Conservation (phyloP, 1,284 basidiomycete species). For the Ustilago bromivora region DNA sequence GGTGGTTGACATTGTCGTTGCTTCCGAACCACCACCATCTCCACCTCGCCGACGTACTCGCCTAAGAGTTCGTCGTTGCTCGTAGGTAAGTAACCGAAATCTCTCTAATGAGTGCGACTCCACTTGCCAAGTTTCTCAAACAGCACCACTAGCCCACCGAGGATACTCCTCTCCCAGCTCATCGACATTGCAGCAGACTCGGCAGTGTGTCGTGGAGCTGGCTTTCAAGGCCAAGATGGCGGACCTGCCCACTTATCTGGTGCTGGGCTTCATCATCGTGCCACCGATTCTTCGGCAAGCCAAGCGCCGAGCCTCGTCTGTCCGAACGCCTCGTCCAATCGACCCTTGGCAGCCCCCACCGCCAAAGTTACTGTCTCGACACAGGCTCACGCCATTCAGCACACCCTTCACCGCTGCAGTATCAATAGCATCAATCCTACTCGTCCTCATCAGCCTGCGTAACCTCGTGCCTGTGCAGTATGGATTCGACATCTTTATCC, state of each 20-base stretch:
- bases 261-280: constrained; percentile 35
- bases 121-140: neutral
- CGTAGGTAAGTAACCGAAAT: too few relatives aligned
- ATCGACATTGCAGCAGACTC: neutral
- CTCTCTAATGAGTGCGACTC: neutral
- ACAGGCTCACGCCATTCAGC: constrained; percentile 32
- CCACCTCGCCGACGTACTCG: too few relatives aligned
- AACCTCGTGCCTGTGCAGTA: constrained; percentile 40
- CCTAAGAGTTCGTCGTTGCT: too few relatives aligned
- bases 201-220: neutral
- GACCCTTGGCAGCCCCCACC: constrained; percentile 11
- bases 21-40: too few relatives aligned
- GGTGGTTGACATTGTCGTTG: too few relatives aligned
- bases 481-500: constrained; percentile 39
- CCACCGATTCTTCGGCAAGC: constrained; percentile 38
- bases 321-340: constrained; percentile 7
- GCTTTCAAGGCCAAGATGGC: constrained; percentile 9
- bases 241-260: constrained; percentile 27
- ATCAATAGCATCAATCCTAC: constrained; percentile 8
- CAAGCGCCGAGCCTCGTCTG: constrained; percentile 12
- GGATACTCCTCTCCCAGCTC: too few relatives aligned
- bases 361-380: constrained; percentile 16
- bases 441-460: constrained; percentile 30
- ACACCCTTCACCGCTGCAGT: constrained; percentile 33
- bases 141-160: neutral